Percentiles rank a stretch among this genome's conserved stretches.
Evolutionary conservation across 192 early-diverging fungal genomes (phyloP).

Genomic region (Rhizophagus sp.): DNA sequence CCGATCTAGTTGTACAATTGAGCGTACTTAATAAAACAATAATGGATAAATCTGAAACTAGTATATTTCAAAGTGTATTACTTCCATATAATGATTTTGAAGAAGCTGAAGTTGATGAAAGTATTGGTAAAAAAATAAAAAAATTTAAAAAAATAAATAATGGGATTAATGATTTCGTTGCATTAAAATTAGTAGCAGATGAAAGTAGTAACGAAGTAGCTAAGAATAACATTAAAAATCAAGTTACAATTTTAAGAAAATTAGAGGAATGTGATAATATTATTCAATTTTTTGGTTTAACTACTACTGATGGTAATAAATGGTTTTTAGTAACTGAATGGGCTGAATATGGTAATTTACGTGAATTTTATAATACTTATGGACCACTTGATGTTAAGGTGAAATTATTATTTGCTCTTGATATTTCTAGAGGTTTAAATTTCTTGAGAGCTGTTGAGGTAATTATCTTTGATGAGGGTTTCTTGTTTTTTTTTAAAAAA

Average conservation of each 20-base stretch:
- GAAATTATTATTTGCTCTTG: slow-evolving; percentile 40
- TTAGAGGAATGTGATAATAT: neutral
- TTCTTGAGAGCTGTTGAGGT: slow-evolving; percentile 39
- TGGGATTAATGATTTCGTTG: no score
- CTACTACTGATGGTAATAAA: neutral
- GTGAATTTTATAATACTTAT: slow-evolving; percentile 37
- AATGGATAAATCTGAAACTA: no score
- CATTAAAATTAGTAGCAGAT: no score
- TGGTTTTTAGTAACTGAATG: slow-evolving; percentile 25
- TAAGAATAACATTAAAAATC: neutral
- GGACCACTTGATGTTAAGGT: neutral
- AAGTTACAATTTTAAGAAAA: slow-evolving; percentile 19
- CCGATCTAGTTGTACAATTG: no score
- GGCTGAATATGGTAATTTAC: slow-evolving; percentile 21
- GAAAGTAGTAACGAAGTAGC: neutral
- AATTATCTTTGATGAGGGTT: no score
- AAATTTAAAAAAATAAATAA: no score
- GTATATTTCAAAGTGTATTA: no score
- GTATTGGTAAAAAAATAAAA: no score
- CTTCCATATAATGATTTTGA: no score
- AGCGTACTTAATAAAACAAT: no score
- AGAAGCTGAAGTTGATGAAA: no score
- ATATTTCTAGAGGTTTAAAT: slow-evolving; percentile 40
- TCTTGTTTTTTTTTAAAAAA: no score
- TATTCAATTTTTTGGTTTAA: slow-evolving; percentile 16